These are phyloP conservation scores for Podaxis mareebaensis DNA, from an alignment of 768 basidiomycete genomes.

Conservation along the genomic window DNA sequence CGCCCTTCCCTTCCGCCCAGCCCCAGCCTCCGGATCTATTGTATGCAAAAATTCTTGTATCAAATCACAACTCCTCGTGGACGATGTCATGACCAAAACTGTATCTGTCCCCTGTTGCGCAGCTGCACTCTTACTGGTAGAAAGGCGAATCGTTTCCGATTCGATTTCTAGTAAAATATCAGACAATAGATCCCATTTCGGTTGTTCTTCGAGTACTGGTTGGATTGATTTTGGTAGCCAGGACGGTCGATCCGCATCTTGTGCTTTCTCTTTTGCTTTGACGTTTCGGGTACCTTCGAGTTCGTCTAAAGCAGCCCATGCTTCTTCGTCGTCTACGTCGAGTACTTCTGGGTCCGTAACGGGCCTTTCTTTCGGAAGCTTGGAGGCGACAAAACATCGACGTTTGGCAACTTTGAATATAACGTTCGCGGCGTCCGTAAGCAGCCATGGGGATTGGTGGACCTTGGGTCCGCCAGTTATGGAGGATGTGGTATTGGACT, in stretches of 20 bases:
- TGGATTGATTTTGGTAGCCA: constrained; percentile 82
- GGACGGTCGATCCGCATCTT: constrained; percentile 34
- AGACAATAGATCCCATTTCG: constrained; percentile 87
- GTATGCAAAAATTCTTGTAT: constrained; percentile 78
- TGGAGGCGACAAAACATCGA: constrained; percentile 68
- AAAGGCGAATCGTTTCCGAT: constrained; percentile 71
- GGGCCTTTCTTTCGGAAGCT: constrained; percentile 25
- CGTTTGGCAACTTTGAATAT: constrained; percentile 81
- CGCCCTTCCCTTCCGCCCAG: constrained; percentile 61
- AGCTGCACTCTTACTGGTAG: constrained; percentile 36
- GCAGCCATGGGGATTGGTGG: constrained; percentile 85
- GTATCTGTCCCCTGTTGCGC: constrained; percentile 63
- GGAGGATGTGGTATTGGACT: constrained; percentile 46
- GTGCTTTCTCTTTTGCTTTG: constrained; percentile 14
- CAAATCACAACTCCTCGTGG: constrained; percentile 69
- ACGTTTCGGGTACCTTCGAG: constrained; percentile 36
- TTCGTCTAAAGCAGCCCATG: constrained; percentile 73
- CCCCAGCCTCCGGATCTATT: constrained; percentile 56
- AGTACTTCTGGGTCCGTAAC: constrained; percentile 28
- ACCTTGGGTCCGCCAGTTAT: constrained; percentile 53
- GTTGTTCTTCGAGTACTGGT: constrained; percentile 89
- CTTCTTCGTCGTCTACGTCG: constrained; percentile 68
- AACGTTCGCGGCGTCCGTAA: constrained; percentile 86
- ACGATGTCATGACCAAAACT: constrained; percentile 87
- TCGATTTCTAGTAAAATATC: constrained; percentile 92